Evolutionary conservation across 805 yeast genomes (phyloP), one percentile per base, ranked within the genome.

Genomic region (Candida pini): DNA sequence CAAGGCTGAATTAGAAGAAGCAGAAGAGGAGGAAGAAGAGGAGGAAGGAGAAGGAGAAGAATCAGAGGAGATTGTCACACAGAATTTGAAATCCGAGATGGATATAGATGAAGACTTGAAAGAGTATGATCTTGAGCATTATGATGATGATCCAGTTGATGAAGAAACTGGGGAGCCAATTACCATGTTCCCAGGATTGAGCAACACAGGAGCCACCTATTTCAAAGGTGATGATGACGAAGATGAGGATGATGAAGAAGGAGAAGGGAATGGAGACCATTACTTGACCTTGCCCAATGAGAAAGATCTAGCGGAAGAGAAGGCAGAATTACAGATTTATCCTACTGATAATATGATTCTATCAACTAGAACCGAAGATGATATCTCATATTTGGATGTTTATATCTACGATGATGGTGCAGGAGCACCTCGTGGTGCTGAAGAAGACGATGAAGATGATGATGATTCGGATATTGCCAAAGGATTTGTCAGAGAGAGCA

Each of bases 311-410:
- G 71, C 72, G 29, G 94, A 88, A 58, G 96, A 86, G 44, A 81
- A 81, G 49, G 73, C 78, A 43, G 97, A 90, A 57, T 66, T 79
- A 50, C 96, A 85, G 54, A 78, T 92, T 26, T 79, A 82, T 50
- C 90, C 95, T 30, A 80, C 92, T 2, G 98, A 92, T 60, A 92
- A 87, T 56, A 63, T 92, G 65, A 73, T 92, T 20, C 70, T 92
- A 46, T 88, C 96, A 7, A 81, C 97, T 2, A 80, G 96, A 66
- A 92, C 98, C 4, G 97, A 92, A 56, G 98, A 92, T 59, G 97
- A 90, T 32, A 70, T 92, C 30, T 87, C 96, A 6, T 84, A 81
- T 54, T 67, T 92, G 53, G 97, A 92, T 52, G 94, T 90, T 4
- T 90, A 90, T 52, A 84, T 92, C 17, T 92, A 89, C 57, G 97